Base-by-base conservation (phyloP, 2,329 filamentous ascomycete genomes). In the Emergomyces orientalis region DNA sequence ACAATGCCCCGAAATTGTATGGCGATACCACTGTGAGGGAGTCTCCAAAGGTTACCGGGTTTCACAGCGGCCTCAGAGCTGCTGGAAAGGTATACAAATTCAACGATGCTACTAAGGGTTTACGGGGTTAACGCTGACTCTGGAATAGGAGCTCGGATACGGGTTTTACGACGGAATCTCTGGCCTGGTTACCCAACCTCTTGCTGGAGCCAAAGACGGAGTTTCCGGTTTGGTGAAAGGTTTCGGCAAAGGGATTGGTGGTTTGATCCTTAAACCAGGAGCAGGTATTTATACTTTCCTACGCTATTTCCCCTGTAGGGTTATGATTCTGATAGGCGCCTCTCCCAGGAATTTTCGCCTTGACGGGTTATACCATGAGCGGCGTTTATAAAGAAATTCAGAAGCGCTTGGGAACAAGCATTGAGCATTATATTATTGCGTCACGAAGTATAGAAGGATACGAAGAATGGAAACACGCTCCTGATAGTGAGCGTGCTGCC, bases 1-100 rank as follows among this genome's bases (percentile, higher is more conserved):
- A 93, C 71, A 96, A 96, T 69, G 88, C 89, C 6, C 91, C 92
- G 0, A 87, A 85, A 67, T 78, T 96, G 0, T 96, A 96, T 71
- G 89, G 91, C 51, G 91, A 96, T 69, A 86, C 90, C 1, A 92
- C 87, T 0, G 86, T 96, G 0, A 83, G 90, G 9, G 87, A 88
- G n/a, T 79, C 84, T 0, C 88, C 91, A 63, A 90, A 90, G 68
- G 89, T 96, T 4, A 91, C 89, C 0, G 88, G 87, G 60, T 78
- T 96, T 59, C 82, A 85, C 60, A 90, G 87, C 65, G 92, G 92
- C 0, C 75, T 96, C 32, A 86, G 82, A 65, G 86, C 91, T 54
- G 92, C 91, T 3, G 85, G 88, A 1, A 91, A 88, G 73, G 83
- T 82, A 67, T 51, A 65, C 62, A 22, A 8, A 30, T 19, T 32